Base-by-base conservation (phyloP, 805 yeast species). In the Saccharomyces mikatae region DNA sequence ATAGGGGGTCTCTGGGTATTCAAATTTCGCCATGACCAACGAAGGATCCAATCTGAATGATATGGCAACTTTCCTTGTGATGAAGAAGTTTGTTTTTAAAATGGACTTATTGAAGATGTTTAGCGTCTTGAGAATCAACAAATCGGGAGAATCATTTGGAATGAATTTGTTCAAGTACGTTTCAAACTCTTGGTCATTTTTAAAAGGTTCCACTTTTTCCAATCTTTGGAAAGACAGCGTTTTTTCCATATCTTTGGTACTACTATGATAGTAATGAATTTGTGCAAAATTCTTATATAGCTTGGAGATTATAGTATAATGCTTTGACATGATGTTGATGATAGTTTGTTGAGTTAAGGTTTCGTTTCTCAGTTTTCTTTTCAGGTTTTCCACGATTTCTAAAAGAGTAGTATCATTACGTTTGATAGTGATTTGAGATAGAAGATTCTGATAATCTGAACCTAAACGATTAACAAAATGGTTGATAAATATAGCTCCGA, bases 401-500 rank as follows among this genome's bases (percentile, higher is more conserved):
- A 82, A 59, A 46, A 66, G 80, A 68, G 87, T 83, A 60, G 82
- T 81, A 58, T 82, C 76, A 59, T 83, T 80, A 66, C 79, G 78
- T 49, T 80, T 72, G 30, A 83, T 76, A 60, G 83, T 86, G 56
- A 91, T 76, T 57, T 90, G 76, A 32, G 78, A 73, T 56, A 82
- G 71, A 66, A 92, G 77, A 48, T 89, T 79, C 61, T 77, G 81
- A 71, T 87, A 91, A 72, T 91, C 97, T 2, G 95, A 83, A 30
- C 98, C 97, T 67, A 92, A 79, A 68, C 98, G 81, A 76, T 94
- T 94, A 71, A 92, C 80, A 75, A 92, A 94, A 73, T 94, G 98
- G 36, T 96, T 86, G 51, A 89, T 96, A 68, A 94, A 92, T 57
- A 89, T 87, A 48, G 87, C 86, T 63, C 92, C 96, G 71, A 90